Evolutionary conservation across 305 asterid genomes (phyloP), one percentile per base, ranked within the genome.

Genomic region (Solanum aculeatissimum): DNA sequence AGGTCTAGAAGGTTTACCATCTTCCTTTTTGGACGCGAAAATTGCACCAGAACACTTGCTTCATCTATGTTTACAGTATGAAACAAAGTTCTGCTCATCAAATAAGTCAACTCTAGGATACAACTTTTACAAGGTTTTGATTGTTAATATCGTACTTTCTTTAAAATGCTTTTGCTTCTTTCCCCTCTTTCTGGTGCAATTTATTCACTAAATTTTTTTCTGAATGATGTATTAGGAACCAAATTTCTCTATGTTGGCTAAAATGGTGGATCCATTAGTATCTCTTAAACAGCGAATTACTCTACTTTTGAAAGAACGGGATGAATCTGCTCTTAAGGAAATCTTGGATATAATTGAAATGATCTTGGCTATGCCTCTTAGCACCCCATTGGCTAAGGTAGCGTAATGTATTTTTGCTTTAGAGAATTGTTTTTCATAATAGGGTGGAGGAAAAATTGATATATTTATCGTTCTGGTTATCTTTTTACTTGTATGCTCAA

Each of bases 361-460:
- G 97, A 88, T 92, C 86, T 93, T 97, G 85, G 94, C 97, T 85
- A 90, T 97, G 63, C 99, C 98, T 81, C 89, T 94, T 47, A 89
- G 89, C 86, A 92, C 97, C 60, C 97, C 99, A 83, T 97, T 95
- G 60, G 99, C 98, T 70, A 94, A 95, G 96, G 96, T 92, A 86
- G 74, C 11, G 49, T 78, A 53, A 18, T 18, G n/a, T 51, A 10
- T 53, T 78, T 29, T 32, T 53, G n/a, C 40, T 78, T 54, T 18
- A 8, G 82, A 27, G 82, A 75, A 32, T 84, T 69, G 42, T 81
- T 83, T 84, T 80, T 85, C 71, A 35, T 45, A 80, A 35, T 18
- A 7, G 84, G 29, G 11, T 75, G 82, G 82, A 75, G 82, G 18
- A 75, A 74, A 75, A 75, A 51, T 51, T 77, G 65, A 51, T 75